These are phyloP conservation scores for Ochetophila trinervis DNA, from an alignment of 306 rosid genomes.

Conservation along the genomic window DNA sequence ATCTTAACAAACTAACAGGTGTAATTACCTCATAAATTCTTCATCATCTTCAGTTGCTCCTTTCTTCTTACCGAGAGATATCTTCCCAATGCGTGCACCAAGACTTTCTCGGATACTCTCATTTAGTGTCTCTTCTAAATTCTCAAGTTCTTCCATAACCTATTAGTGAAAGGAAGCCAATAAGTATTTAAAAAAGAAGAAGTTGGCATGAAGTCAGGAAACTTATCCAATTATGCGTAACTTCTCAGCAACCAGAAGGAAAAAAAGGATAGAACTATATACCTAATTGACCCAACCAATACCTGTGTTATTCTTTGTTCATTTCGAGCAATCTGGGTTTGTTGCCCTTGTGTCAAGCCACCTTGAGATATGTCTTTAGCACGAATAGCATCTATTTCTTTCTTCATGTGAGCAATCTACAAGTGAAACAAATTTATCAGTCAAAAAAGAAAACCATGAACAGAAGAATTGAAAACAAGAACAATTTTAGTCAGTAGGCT, in stretches of 20 bases:
- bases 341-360: constrained; percentile 97
- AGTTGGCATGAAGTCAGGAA: background rate
- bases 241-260: constrained; percentile 2
- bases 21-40: constrained; percentile 55
- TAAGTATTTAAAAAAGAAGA: background rate
- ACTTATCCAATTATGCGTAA: background rate
- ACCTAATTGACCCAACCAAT: constrained; percentile 13
- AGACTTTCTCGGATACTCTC: constrained; percentile 91
- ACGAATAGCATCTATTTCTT: constrained; percentile 92
- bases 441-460: background rate
- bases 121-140: constrained; percentile 92
- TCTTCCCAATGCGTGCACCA: constrained; percentile 72
- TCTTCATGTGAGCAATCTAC: constrained; percentile 90
- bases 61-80: constrained; percentile 62
- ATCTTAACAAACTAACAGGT: background rate
- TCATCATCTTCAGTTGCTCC: constrained; percentile 75
- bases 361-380: constrained; percentile 96
- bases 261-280: background rate
- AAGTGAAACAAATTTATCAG: constrained; percentile 19
- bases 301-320: constrained; percentile 94
- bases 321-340: constrained; percentile 92
- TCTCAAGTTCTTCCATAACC: constrained; percentile 93
- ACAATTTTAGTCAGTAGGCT: too few relatives aligned
- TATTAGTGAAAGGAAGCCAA: constrained; percentile 18
- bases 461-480: background rate